Conservation (phyloP, 2,329 filamentous ascomycete genomes). For the Alternaria gansuensis region DNA sequence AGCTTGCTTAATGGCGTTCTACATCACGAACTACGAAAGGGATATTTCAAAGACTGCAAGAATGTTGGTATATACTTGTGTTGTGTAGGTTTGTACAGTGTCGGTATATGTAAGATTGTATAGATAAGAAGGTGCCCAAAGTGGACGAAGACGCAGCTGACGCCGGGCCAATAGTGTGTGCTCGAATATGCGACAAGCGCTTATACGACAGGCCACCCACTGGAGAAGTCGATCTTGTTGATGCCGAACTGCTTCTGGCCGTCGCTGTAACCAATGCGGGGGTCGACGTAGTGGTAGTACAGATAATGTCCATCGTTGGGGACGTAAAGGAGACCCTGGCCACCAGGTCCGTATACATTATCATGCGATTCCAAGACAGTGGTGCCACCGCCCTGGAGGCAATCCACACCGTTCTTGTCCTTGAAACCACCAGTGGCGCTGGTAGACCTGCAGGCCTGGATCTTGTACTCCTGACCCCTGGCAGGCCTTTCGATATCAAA, state of each 20-base stretch:
- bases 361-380: constrained; percentile 68
- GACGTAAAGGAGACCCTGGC: constrained; percentile 68
- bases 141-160: background rate
- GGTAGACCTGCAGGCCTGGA: constrained; percentile 69
- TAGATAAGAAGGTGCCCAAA: background rate
- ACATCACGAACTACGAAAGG: background rate
- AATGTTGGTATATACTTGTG: background rate
- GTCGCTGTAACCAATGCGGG: constrained; percentile 62
- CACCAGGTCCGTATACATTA: constrained; percentile 71
- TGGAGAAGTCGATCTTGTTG: constrained; percentile 61
- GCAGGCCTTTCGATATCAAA: constrained; percentile 63
- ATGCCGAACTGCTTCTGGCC: constrained; percentile 62
- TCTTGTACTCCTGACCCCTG: constrained; percentile 69
- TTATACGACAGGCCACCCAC: constrained; percentile 60
- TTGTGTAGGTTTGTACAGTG: background rate
- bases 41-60: background rate
- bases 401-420: constrained; percentile 64
- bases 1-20: background rate
- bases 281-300: constrained; percentile 71
- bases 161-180: background rate
- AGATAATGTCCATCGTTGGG: constrained; percentile 61
- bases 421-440: constrained; percentile 64
- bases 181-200: background rate
- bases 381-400: constrained; percentile 67
- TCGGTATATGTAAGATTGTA: background rate